A percentile compares a stretch with the other conserved stretches of the same genome.
phyloP scores from a whole-genome alignment of 2,329 filamentous ascomycete species.

The Ilyonectria destructans region DNA sequence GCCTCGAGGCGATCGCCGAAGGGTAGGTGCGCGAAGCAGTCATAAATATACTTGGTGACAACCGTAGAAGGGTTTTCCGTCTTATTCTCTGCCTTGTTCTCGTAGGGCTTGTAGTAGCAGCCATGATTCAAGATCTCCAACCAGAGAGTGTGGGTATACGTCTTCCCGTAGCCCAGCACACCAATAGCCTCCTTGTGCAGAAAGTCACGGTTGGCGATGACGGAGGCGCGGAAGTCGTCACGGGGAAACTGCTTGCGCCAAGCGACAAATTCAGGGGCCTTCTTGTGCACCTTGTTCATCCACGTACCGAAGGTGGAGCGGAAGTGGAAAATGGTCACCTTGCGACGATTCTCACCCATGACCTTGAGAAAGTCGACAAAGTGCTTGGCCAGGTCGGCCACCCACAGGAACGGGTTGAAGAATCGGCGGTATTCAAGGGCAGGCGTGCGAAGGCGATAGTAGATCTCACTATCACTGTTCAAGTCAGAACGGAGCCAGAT shows the following conservation, averaged over 20 bases:
- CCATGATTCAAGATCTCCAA: slow-evolving; percentile 62
- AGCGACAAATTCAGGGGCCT: slow-evolving; percentile 58
- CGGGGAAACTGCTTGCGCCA: slow-evolving; percentile 70
- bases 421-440: slow-evolving; percentile 75
- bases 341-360: slow-evolving; percentile 49
- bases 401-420: slow-evolving; percentile 77
- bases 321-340: slow-evolving; percentile 72
- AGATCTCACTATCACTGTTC: slow-evolving; percentile 65
- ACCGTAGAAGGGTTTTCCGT: slow-evolving; percentile 64
- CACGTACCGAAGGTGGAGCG: slow-evolving; percentile 70
- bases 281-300: slow-evolving; percentile 64
- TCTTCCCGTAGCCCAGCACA: slow-evolving; percentile 56
- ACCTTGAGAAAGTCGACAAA: slow-evolving; percentile 76
- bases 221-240: slow-evolving; percentile 74
- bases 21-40: slow-evolving; percentile 76
- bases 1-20: slow-evolving; percentile 69
- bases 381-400: slow-evolving; percentile 80
- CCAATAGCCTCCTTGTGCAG: slow-evolving; percentile 76
- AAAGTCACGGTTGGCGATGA: slow-evolving; percentile 75
- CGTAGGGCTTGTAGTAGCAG: slow-evolving; percentile 56
- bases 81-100: slow-evolving; percentile 34
- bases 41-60: slow-evolving; percentile 79
- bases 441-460: slow-evolving; percentile 75
- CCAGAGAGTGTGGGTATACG: slow-evolving; percentile 67
- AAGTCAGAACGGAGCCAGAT: slow-evolving; percentile 76